Base-by-base conservation (phyloP, 305 asterid species). In the Petunia hybrid region DNA sequence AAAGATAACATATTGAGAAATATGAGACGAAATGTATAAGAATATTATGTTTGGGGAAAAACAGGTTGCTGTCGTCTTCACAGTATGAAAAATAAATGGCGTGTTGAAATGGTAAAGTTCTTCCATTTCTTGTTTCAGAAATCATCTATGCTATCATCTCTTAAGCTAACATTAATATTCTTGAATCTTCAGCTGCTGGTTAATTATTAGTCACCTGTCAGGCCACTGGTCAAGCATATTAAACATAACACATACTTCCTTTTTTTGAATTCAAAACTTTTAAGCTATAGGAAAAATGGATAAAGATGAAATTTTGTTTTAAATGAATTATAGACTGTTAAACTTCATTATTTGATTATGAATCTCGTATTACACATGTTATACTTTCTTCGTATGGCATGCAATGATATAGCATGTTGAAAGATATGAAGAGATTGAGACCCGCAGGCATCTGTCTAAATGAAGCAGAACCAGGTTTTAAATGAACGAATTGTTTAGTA, bases 401-500 rank as follows among this genome's bases (percentile, higher is more conserved):
- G 31, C 31, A 22, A 22, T 22, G 31, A 22, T 22, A 22, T 22
- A 22, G 31, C 31, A 22, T 22, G 31, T 22, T 22, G 31, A 22
- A 22, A 22, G 31, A 22, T 22, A 22, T 22, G 31, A 22, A 22
- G 31, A 22, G 31, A 22, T 22, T 22, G 31, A 22, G 31, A 0
- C 31, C 31, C 31, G 0, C 31, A 22, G 31, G 31, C 31, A 22
- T 22, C 31, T 22, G 31, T 22, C 31, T 22, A 22, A 22, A 22
- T 22, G 31, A 22, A 22, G 31, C 31, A 22, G 31, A 22, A 22
- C 31, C 31, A 22, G 31, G 31, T 22, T 46, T 46, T 46, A 71
- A 31, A 71, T 73, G 78, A 51, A 73, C 45, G 35, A 48, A 35
- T 51, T 51, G 78, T 73, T 10, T 35, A 48, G 61, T 10, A 70